phyloP scores from a whole-genome alignment of 768 basidiomycete species.

The Lentinula detonsa region DNA sequence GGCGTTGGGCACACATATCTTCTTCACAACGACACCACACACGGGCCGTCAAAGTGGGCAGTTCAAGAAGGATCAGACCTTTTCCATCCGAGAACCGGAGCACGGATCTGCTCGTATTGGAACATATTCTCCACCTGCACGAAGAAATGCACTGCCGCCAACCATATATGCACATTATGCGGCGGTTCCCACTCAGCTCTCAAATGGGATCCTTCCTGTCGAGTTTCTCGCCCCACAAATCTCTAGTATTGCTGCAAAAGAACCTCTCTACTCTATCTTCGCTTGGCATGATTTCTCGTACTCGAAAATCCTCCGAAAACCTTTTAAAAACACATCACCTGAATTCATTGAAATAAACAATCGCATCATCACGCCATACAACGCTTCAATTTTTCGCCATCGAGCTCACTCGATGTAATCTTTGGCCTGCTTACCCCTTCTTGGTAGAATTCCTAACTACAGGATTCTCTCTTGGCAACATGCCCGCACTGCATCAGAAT shows the following conservation, averaged over 20 bases:
- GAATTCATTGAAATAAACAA: not conserved
- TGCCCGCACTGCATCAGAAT: conserved; percentile 2
- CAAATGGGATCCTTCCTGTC: not conserved
- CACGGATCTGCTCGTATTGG: not conserved
- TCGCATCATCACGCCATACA: too few species aligned
- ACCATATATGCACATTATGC: not conserved
- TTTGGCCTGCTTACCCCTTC: too few species aligned
- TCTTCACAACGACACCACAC: not conserved
- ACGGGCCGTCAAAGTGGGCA: not conserved
- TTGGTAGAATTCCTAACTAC: too few species aligned
- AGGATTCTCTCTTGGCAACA: conserved; percentile 12
- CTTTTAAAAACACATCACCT: not conserved
- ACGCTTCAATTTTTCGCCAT: conserved; percentile 13
- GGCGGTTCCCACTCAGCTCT: not conserved
- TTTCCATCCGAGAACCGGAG: not conserved
- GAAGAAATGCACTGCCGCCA: not conserved
- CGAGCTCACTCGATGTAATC: too few species aligned
- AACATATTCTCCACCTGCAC: not conserved
- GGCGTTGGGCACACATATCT: not conserved
- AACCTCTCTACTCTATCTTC: not conserved
- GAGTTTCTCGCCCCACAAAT: not conserved
- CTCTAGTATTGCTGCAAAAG: not conserved
- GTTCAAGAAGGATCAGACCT: not conserved
- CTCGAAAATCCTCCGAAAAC: not conserved
- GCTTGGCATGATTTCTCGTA: not conserved